These are phyloP conservation scores for Maudiozyma barnettii DNA, from an alignment of 805 yeast genomes.

Conservation along the genomic window DNA sequence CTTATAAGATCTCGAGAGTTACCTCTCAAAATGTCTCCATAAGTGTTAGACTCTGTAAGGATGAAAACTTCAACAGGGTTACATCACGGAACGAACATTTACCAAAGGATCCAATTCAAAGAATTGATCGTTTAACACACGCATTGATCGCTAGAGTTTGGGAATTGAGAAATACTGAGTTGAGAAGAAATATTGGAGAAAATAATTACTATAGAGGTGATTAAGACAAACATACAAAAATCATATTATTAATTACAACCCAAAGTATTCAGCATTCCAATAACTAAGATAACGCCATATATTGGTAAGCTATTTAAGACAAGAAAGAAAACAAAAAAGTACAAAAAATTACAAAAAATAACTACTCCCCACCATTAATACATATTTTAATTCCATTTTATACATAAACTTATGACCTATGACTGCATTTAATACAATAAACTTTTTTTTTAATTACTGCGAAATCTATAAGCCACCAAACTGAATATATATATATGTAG, in stretches of 20 bases:
- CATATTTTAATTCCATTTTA: background rate
- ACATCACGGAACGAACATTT: slow-evolving; percentile 2
- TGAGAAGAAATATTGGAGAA: slow-evolving; percentile 26
- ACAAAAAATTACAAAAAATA: no score
- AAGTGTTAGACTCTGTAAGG: slow-evolving; percentile 12
- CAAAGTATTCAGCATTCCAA: no score
- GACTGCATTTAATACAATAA: background rate
- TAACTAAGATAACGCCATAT: no score
- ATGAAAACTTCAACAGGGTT: slow-evolving; percentile 8
- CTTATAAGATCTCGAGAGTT: slow-evolving; percentile 10
- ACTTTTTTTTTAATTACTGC: background rate
- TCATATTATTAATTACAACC: no score
- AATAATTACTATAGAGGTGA: slow-evolving; percentile 16
- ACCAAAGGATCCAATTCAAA: slow-evolving; percentile 10
- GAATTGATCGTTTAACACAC: slow-evolving; percentile 17
- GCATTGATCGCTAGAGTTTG: slow-evolving; percentile 11
- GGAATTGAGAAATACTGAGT: slow-evolving; percentile 17
- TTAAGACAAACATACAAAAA: background rate
- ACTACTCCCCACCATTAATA: background rate
- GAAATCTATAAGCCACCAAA: no score
- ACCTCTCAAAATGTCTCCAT: slow-evolving; percentile 10
- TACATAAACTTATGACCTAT: background rate
- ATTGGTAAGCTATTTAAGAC: no score
- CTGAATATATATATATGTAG: no score
- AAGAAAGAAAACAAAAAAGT: no score